Conservation (phyloP, 768 basidiomycete genomes). For the Calocera cornea region DNA sequence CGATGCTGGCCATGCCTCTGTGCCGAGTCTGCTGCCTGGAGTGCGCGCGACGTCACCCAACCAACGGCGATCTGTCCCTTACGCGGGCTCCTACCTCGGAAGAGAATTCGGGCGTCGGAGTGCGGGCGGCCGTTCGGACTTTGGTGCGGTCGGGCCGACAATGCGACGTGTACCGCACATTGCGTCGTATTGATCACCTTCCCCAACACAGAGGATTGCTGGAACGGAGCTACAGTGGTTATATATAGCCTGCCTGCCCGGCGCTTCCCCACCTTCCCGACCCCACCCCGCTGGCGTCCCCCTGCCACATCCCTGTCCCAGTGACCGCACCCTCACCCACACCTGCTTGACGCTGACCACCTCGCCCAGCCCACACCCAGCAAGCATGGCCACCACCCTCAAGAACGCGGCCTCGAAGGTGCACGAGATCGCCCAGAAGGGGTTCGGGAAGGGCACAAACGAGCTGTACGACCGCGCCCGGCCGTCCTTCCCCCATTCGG, state of each 20-base stretch:
- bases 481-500: constrained; percentile 63
- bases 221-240: too few species aligned
- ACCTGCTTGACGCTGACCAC: neutral
- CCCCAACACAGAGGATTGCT: too few species aligned
- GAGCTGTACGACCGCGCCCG: constrained; percentile 70
- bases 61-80: too few species aligned
- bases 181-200: too few species aligned
- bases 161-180: neutral
- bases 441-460: constrained; percentile 72
- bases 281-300: neutral
- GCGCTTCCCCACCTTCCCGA: too few species aligned
- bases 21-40: neutral
- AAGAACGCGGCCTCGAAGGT: constrained; percentile 22
- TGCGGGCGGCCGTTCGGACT: neutral
- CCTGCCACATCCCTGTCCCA: neutral
- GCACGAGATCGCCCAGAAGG: constrained; percentile 52
- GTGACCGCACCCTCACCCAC: neutral
- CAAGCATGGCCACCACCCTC: neutral
- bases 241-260: too few species aligned
- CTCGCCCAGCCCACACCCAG: neutral
- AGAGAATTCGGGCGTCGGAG: too few species aligned
- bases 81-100: too few species aligned
- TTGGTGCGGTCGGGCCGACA: neutral
- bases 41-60: neutral
- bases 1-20: neutral